Percentiles rank a stretch among this genome's conserved stretches.
Evolutionary conservation across 1,284 basidiomycete genomes (phyloP).

Genomic region (Moesziomyces antarcticus): DNA sequence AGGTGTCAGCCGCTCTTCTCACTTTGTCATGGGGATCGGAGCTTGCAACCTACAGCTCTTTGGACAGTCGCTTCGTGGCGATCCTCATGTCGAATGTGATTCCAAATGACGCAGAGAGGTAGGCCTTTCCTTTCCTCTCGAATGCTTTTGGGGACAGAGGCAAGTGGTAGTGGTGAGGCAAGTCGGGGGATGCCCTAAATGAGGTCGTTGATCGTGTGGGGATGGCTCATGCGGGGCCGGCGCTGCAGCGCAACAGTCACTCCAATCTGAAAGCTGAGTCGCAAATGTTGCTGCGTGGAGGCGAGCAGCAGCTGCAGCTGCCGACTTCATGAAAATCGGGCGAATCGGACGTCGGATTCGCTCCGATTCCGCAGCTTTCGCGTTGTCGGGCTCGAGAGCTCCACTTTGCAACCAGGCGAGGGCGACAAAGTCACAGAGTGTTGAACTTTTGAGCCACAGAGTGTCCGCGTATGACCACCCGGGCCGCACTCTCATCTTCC

Average conservation of each 20-base stretch:
- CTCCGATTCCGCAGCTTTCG: background rate
- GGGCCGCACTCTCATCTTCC: too few species aligned
- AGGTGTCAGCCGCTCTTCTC: background rate
- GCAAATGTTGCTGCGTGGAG: slow-evolving; percentile 1
- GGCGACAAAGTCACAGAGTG: background rate
- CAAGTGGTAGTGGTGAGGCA: background rate
- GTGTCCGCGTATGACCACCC: too few species aligned
- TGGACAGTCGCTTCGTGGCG: slow-evolving; percentile 48
- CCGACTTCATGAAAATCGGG: background rate
- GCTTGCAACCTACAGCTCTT: slow-evolving; percentile 45
- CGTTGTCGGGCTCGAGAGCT: background rate
- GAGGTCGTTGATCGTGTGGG: slow-evolving; percentile 5
- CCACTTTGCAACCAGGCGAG: background rate
- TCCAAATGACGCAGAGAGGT: background rate
- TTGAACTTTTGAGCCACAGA: background rate
- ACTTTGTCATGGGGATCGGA: background rate
- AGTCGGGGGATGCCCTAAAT: background rate
- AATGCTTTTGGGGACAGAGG: background rate
- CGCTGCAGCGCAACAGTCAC: slow-evolving; percentile 7
- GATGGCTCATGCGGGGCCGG: background rate
- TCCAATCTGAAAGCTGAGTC: slow-evolving; percentile 27
- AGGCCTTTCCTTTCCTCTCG: background rate
- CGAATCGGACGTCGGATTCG: background rate
- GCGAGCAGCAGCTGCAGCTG: background rate
- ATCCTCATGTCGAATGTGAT: slow-evolving; percentile 37